A percentile compares a stretch with the other conserved stretches of the same genome.
Conservation (phyloP, 1,284 basidiomycete species). For the Ustilago shanxiensis region DNA sequence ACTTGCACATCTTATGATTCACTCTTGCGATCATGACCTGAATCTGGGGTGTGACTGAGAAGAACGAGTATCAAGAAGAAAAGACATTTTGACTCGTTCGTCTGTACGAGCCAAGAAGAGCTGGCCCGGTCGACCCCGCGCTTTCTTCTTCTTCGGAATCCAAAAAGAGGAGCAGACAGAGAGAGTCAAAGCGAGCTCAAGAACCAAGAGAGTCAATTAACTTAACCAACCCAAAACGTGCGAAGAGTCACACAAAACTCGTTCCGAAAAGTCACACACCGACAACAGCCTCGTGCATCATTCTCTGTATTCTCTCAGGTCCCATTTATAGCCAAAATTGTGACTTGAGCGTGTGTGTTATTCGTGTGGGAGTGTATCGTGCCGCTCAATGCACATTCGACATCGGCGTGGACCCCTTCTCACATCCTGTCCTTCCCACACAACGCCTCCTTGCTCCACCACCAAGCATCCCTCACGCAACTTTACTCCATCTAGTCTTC, state of each 20-base stretch:
- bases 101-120: background rate
- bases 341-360: background rate
- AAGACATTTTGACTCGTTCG: too few relatives aligned
- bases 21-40: too few relatives aligned
- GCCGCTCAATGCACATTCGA: background rate
- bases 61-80: background rate
- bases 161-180: too few relatives aligned
- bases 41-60: too few relatives aligned
- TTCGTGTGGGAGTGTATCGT: conserved; percentile 8
- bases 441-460: background rate
- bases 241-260: conserved; percentile 4
- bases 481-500: background rate
- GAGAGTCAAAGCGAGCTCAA: background rate
- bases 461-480: background rate
- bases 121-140: conserved; percentile 4
- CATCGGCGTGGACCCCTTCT: conserved; percentile 8
- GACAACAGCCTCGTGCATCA: background rate
- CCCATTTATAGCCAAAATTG: background rate
- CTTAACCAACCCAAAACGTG: conserved; percentile 10
- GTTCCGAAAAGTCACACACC: too few relatives aligned
- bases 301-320: background rate
- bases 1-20: background rate
- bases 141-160: conserved; percentile 1
- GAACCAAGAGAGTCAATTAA: too few relatives aligned
- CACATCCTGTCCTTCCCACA: background rate